Base-by-base conservation (phyloP, 345 rosid genomes). In the Melastoma malabathricum region DNA sequence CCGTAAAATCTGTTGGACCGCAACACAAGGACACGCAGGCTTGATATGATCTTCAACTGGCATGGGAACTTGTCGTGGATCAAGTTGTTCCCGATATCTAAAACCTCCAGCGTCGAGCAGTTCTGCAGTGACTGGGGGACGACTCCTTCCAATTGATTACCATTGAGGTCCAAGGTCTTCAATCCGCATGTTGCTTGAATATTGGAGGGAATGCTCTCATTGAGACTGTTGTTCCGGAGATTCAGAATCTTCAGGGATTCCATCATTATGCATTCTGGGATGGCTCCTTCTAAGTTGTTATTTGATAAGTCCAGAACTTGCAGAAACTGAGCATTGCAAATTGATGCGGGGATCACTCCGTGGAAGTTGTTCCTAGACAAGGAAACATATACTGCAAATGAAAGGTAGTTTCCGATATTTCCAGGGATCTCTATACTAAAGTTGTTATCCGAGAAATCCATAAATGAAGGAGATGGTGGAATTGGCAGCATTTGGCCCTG, bases 31-130 rank as follows among this genome's bases (percentile, higher is more conserved):
- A 68, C 72, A 3, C 54, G 59, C 51, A 78, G 61, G 47, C 52
- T 70, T 3, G 71, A 57, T 10, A 61, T 23, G 14, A 4, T 47
- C 27, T 62, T 47, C 56, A 75, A 41, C 41, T 44, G 57, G 27
- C 75, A 68, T 20, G 84, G 84, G 57, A 72, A 75, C 2, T 0
- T 27, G 41, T 62, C 76, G 0, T 48, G 44, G 1, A 75, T 46
- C 12, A 39, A 29, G 39, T 75, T 79, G 47, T 70, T 62, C 38
- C 75, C 72, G 0, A 79, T 43, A 60, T 71, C 64, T 38, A 79
- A 48, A 18, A 76, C 65, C 57, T 76, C 76, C 25, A 73, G 15
- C 25, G 0, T n/a, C 3, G 13, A 22, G 60, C 79, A 76, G 4
- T 69, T 49, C 15, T 15, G 57, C 22, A 78, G 1, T 3, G 67